Evolutionary conservation across 1,284 basidiomycete species (phyloP).

Genomic region (Vanrija sp.): DNA sequence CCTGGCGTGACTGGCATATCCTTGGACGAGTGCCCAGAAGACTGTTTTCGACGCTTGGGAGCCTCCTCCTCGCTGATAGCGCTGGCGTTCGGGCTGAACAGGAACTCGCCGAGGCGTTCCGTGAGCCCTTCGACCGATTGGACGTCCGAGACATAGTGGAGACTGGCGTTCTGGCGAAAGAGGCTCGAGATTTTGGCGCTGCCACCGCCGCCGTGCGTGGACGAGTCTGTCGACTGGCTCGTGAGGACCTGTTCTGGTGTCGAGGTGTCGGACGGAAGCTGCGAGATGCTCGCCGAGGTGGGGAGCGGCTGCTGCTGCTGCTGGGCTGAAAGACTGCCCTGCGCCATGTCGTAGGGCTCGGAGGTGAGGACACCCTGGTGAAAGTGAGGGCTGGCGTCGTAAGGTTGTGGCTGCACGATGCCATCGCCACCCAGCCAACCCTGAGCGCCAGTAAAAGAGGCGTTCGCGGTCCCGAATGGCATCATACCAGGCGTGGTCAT

Average conservation of each 20-base stretch:
- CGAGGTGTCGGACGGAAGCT: too few relatives aligned
- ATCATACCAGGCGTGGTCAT: too few relatives aligned
- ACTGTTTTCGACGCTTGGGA: conserved; percentile 11
- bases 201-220: conserved; percentile 14
- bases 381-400: too few relatives aligned
- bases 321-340: too few relatives aligned
- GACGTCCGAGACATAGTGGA: conserved; percentile 27
- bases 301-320: too few relatives aligned
- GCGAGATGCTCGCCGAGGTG: background rate
- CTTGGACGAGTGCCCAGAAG: background rate
- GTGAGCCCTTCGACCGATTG: conserved; percentile 34
- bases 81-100: conserved; percentile 29
- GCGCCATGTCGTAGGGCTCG: too few relatives aligned
- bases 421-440: too few relatives aligned
- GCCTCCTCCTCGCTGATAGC: conserved; percentile 16
- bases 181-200: conserved; percentile 8
- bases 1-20: background rate
- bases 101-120: conserved; percentile 40
- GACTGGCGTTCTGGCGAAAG: conserved; percentile 24
- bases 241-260: too few relatives aligned
- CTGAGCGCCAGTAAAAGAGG: too few relatives aligned
- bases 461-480: too few relatives aligned
- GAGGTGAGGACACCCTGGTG: too few relatives aligned
- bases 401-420: too few relatives aligned
- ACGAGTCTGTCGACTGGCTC: conserved; percentile 12